Evolutionary conservation across 148 eudicot species (phyloP).

Genomic region (Chenopodium album): DNA sequence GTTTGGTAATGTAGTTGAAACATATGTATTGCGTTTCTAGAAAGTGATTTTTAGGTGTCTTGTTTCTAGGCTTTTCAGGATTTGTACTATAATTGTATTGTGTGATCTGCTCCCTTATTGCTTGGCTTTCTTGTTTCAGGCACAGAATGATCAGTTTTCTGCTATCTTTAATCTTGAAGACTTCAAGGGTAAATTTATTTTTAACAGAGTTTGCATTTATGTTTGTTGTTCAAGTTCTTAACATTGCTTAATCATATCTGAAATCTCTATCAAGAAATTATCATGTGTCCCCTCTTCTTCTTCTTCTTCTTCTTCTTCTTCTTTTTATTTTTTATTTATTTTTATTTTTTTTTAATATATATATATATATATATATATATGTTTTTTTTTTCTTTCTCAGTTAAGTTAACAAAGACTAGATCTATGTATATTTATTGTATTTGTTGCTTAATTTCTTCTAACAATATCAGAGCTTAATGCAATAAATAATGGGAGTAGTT

Average conservation of each 20-base stretch:
- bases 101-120: conserved; percentile 9
- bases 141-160: conserved; percentile 81
- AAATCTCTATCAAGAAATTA: not conserved
- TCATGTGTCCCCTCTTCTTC: not conserved
- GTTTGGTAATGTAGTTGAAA: not conserved
- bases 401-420: too few relatives aligned
- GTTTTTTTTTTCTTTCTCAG: too few relatives aligned
- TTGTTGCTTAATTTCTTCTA: not conserved
- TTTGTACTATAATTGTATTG: not conserved
- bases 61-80: not conserved
- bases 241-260: not conserved
- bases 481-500: not conserved
- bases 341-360: too few relatives aligned
- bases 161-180: conserved; percentile 86
- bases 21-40: not conserved
- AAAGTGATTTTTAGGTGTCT: not conserved
- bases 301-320: not conserved
- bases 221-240: not conserved
- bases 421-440: not conserved
- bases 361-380: too few relatives aligned
- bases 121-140: conserved; percentile 46
- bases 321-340: too few relatives aligned
- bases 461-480: not conserved
- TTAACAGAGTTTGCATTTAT: not conserved
- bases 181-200: conserved; percentile 61